Evolutionary conservation across 345 rosid species (phyloP), one percentile per base, ranked within the genome.

Genomic region (Aquilaria malaccensis): DNA sequence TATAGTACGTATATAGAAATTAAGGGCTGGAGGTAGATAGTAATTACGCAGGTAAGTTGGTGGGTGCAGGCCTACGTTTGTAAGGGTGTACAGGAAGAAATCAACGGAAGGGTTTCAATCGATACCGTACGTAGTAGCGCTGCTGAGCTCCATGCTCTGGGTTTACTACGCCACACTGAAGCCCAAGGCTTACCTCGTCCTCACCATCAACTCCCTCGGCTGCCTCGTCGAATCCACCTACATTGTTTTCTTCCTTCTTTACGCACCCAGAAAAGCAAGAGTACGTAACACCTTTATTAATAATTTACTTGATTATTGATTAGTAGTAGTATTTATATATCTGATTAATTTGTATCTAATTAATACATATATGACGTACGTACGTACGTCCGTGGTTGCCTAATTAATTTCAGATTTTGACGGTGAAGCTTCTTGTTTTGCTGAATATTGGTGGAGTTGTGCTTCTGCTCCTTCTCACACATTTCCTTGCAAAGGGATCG

Each of bases 101-200:
- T 76, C 86, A 30, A 82, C 84, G 0, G 90, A 87, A 73, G 83
- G 90, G 54, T 87, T 84, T 45, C 78, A 84, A 4, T 84, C 84
- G 11, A 11, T 87, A 31, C 94, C 94, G 2, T 87, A 87, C n/a
- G 75, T 82, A 14, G 80, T 71, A 13, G 80, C 81, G 11, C 70
- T 77, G 9, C 63, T 80, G 50, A 82, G 90, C 62, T 72, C 84
- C 2, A 73, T 74, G 76, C 75, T 84, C 13, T 87, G 94, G 94
- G 60, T 84, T 15, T 84, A 80, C 76, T 87, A 84, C 15, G 82
- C 86, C 0, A 57, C 45, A 4, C 68, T 74, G 30, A 74, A 83
- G 61, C n/a, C 76, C 57, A 63, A 68, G 41, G 72, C 67, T 12
- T 76, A 53, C 60, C 85, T 77, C 59, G 85, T 85, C 45, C 59